Percentiles rank a stretch among this genome's conserved stretches.
Conservation (phyloP, 495 filamentous ascomycete species). For the Penicillium chermesinum region DNA sequence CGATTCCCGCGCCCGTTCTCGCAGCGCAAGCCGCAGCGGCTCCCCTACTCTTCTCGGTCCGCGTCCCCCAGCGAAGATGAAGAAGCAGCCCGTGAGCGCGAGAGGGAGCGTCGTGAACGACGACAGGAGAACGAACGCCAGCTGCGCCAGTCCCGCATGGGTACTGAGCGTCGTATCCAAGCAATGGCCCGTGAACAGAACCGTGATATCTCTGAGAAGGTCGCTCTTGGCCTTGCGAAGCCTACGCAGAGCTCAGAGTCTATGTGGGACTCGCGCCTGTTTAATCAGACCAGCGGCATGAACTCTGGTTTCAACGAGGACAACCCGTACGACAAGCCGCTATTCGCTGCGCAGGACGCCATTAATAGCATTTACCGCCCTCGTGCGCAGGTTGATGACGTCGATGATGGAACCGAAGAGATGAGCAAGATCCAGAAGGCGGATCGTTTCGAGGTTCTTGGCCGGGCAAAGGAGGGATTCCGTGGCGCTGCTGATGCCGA, state of each 20-base stretch:
- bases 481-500: conserved; percentile 85
- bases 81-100: conserved; percentile 64
- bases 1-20: conserved; percentile 35
- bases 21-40: conserved; percentile 46
- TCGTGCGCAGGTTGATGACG: conserved; percentile 60
- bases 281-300: conserved; percentile 91
- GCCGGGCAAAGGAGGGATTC: conserved; percentile 80
- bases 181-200: conserved; percentile 92
- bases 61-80: conserved; percentile 58
- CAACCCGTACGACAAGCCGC: conserved; percentile 92
- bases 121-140: conserved; percentile 81
- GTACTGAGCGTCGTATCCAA: conserved; percentile 81
- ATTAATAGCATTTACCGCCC: conserved; percentile 93
- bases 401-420: conserved; percentile 80
- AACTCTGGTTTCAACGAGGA: conserved; percentile 93
- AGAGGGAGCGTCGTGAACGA: conserved; percentile 70
- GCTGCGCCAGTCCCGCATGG: conserved; percentile 92
- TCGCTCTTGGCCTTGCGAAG: conserved; percentile 91
- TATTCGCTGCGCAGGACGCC: conserved; percentile 95
- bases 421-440: conserved; percentile 82
- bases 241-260: conserved; percentile 82
- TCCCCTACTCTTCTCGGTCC: conserved; percentile 57
- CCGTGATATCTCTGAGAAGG: conserved; percentile 96
- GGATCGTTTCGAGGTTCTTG: conserved; percentile 78
- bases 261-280: conserved; percentile 95